Base-by-base conservation (phyloP, 768 basidiomycete genomes). In the Lactarius vividus region DNA sequence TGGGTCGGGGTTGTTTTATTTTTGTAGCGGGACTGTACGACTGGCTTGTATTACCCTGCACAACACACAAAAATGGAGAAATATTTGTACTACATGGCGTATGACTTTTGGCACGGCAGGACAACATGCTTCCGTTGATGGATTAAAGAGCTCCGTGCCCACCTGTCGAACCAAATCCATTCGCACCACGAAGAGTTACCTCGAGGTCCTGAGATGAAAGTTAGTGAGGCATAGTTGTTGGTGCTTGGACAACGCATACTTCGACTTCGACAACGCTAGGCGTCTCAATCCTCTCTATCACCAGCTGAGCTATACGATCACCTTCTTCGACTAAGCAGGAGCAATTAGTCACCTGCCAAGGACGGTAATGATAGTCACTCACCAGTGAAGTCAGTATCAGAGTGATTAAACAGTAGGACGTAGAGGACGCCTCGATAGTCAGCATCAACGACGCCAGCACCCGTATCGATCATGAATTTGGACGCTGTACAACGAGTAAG, bases 391-490 rank as follows among this genome's bases (percentile, higher is more conserved):
- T 98, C 94, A 65, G 85, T 81, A 75, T 97, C 93, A 0, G 90
- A 90, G 63, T 88, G 84, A 75, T 99, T 98, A 85, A 94, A 98
- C 53, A 99, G 81, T 33, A 99, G 81, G 40, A 98, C 92, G 73
- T 89, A 94, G 55, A 99, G 85, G 15, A 87, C 80, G 26, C 97
- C 97, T 61, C 97, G 84, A 77, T 99, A 98, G 75, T 99, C 97
- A 8, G 94, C 92, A 69, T 99, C 97, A 59, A 99, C 85, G 8
- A 99, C 97, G 26, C 96, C 97, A 13, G 97, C 97, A 1, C 97
- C 97, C 0, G 96, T 98, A 74, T 96, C 92, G 65, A 98, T 98
- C 87, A 94, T 94, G 76, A 93, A 95, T 74, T 99, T 99, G 18
- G 92, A 91, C 23, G 97, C 97, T 97, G 68, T 20, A 28, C 68